These are phyloP conservation scores for Didymella lethalis DNA, from an alignment of 2,329 filamentous ascomycete genomes.

Conservation along the genomic window DNA sequence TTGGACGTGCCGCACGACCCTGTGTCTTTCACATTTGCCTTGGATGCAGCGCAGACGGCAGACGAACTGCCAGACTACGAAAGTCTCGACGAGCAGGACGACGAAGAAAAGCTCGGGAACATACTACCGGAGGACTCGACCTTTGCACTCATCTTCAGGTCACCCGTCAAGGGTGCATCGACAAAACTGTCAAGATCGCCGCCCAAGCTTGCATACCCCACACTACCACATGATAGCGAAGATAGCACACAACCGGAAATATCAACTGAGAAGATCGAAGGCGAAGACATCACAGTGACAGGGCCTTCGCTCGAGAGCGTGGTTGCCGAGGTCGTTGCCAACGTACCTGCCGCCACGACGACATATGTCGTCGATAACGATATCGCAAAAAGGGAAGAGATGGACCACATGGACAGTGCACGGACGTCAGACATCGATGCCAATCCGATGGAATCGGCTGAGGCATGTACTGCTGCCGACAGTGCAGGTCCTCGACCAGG, in stretches of 20 bases:
- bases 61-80: slow-evolving; percentile 21
- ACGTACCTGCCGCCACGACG: not conserved
- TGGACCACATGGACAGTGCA: not conserved
- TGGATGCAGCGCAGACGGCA: slow-evolving; percentile 23
- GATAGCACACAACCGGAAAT: not conserved
- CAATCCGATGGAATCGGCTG: not conserved
- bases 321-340: slow-evolving; percentile 8
- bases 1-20: slow-evolving; percentile 5
- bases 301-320: slow-evolving; percentile 9
- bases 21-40: slow-evolving; percentile 30
- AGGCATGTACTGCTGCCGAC: not conserved
- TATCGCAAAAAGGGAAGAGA: not conserved
- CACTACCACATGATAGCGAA: slow-evolving; percentile 20
- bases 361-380: not conserved
- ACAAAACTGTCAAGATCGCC: slow-evolving; percentile 4
- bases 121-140: slow-evolving; percentile 30
- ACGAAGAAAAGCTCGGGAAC: slow-evolving; percentile 5
- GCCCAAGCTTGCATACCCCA: slow-evolving; percentile 29
- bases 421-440: not conserved
- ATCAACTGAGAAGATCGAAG: not conserved
- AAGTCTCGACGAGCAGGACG: slow-evolving; percentile 16
- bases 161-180: slow-evolving; percentile 25
- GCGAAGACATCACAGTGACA: slow-evolving; percentile 4
- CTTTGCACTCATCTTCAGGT: slow-evolving; percentile 32
- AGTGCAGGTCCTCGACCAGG: not conserved